phyloP scores from a whole-genome alignment of 495 filamentous ascomycete genomes.

The Neurospora tetrasperma region DNA sequence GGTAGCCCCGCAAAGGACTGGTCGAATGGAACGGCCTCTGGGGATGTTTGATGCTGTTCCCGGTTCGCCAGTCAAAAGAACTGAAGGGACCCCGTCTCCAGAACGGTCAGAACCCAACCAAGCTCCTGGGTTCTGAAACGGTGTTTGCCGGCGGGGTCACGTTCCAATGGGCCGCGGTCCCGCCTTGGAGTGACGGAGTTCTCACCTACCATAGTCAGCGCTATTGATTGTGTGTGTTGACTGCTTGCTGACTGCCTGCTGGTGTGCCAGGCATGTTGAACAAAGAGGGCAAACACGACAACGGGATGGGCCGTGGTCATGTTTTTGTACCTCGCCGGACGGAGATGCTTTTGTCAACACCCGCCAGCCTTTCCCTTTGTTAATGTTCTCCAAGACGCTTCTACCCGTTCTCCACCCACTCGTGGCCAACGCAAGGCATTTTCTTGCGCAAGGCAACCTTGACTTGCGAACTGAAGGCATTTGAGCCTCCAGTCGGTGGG shows the following conservation, averaged over 20 bases:
- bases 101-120: not conserved
- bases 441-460: not conserved
- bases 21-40: constrained; percentile 12
- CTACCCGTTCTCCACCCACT: not conserved
- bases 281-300: not conserved
- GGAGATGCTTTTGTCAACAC: not conserved
- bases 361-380: not conserved
- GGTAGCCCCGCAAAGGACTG: constrained; percentile 16
- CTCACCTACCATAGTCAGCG: not conserved
- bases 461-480: not conserved
- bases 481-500: not conserved
- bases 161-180: not conserved
- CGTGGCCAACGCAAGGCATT: not conserved
- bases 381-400: not conserved
- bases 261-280: not conserved
- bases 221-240: not conserved
- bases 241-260: not conserved
- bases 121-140: not conserved
- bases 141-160: not conserved
- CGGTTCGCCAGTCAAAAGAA: not conserved
- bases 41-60: not conserved
- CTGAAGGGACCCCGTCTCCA: not conserved
- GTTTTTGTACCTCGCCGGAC: not conserved
- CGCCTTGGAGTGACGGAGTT: not conserved
- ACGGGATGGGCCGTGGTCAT: not conserved